These are phyloP conservation scores for Lepidium didymum DNA, from an alignment of 345 rosid genomes.

Conservation along the genomic window DNA sequence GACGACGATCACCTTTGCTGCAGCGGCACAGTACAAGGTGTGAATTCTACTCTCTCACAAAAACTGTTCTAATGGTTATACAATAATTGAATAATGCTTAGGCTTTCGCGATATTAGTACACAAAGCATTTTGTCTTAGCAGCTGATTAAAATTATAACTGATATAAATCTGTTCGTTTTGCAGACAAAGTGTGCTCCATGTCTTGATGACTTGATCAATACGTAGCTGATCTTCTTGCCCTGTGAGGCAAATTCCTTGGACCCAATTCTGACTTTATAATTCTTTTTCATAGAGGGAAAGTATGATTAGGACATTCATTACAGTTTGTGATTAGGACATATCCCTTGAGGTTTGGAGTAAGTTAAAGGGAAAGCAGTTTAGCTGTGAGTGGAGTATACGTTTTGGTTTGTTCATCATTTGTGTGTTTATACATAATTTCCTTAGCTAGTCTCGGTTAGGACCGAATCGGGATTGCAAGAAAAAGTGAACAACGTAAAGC, in stretches of 20 bases:
- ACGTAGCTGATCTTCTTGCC: background rate
- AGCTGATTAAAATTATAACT: background rate
- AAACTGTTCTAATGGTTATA: conserved; percentile 1
- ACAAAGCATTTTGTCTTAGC: background rate
- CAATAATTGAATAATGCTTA: background rate
- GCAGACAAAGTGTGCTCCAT: conserved; percentile 28
- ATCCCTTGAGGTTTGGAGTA: conserved; percentile 11
- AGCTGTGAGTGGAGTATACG: conserved; percentile 10
- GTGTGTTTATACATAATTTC: background rate
- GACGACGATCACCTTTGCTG: conserved; percentile 93
- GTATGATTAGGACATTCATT: conserved; percentile 19
- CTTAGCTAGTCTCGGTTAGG: background rate
- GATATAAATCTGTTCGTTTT: background rate
- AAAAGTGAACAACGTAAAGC: background rate
- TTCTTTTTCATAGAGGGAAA: conserved; percentile 10
- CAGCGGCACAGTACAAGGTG: conserved; percentile 84
- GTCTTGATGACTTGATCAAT: conserved; percentile 22
- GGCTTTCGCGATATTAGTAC: background rate
- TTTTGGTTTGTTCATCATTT: background rate
- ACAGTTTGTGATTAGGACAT: conserved; percentile 19
- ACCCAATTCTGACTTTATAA: background rate
- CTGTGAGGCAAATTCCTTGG: conserved; percentile 8
- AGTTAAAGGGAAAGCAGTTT: background rate
- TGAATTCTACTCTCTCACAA: conserved; percentile 2
- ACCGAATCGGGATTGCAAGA: background rate